These are phyloP conservation scores for Epichloe scottii DNA, from an alignment of 2,329 filamentous ascomycete species.

Conservation along the genomic window DNA sequence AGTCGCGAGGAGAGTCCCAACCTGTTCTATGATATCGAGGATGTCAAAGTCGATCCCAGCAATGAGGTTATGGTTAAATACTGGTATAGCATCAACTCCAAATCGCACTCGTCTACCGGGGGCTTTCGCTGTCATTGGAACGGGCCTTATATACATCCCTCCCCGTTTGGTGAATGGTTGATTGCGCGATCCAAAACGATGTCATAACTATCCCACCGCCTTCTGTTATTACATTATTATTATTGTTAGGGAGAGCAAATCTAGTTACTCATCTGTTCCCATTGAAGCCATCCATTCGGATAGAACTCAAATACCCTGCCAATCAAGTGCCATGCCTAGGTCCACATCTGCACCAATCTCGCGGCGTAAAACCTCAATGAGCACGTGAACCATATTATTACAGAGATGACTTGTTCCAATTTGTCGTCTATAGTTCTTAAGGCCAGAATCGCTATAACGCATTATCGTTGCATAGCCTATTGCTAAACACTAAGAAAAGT, in stretches of 20 bases:
- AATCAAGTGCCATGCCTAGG: constrained; percentile 13
- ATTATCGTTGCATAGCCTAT: constrained; percentile 12
- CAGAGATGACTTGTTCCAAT: constrained; percentile 17
- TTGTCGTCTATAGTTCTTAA: constrained; percentile 17
- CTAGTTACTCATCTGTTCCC: constrained; percentile 3
- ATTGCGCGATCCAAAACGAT: too few species aligned
- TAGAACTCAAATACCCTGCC: constrained; percentile 13
- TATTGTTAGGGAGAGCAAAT: too few species aligned
- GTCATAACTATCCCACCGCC: too few species aligned
- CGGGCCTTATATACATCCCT: too few species aligned
- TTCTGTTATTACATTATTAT: too few species aligned
- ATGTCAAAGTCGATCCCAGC: fast-evolving
- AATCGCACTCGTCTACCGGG: too few species aligned
- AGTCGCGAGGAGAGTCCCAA: fast-evolving
- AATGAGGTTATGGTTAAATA: fast-evolving
- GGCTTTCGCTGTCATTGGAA: too few species aligned
- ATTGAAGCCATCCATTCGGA: constrained; percentile 9
- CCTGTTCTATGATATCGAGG: too few species aligned
- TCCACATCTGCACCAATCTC: constrained; percentile 17
- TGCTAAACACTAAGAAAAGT: constrained; percentile 3
- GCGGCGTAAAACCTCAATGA: constrained; percentile 16
- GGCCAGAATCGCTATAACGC: constrained; percentile 6
- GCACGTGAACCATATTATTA: constrained; percentile 18
- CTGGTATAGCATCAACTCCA: too few species aligned
- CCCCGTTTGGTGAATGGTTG: too few species aligned